Evolutionary conservation across 2,329 filamentous ascomycete species (phyloP).

Genomic region (Ceratocystis papillata): DNA sequence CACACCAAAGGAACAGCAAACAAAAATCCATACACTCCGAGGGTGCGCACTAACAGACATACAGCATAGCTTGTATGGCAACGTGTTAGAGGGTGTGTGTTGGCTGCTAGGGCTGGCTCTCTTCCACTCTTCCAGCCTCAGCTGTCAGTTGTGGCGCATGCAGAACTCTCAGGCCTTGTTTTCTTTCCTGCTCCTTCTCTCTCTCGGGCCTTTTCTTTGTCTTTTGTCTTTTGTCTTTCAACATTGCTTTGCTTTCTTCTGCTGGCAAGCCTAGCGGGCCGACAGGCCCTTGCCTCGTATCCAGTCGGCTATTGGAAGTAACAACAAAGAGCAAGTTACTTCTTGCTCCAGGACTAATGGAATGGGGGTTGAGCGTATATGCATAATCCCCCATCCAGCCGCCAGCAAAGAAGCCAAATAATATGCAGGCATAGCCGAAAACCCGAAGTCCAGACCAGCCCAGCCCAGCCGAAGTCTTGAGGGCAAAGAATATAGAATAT

Average conservation of each 20-base stretch:
- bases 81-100: neutral
- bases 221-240: neutral
- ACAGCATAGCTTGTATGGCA: neutral
- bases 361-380: neutral
- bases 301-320: no score
- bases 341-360: no score
- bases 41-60: neutral
- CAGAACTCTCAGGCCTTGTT: constrained; percentile 3
- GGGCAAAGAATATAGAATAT: no score
- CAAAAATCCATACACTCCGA: neutral
- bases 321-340: no score
- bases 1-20: neutral
- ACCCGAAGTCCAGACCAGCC: neutral
- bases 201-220: constrained; percentile 7
- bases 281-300: neutral
- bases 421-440: neutral
- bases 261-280: neutral
- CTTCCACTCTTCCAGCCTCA: neutral
- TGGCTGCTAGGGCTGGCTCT: neutral
- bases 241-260: neutral
- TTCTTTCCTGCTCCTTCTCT: neutral
- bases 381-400: neutral
- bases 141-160: constrained; percentile 14
- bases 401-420: neutral
- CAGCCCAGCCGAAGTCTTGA: neutral